Evolutionary conservation across 768 basidiomycete species (phyloP).

Genomic region (Paxillus ammoniavirescens): DNA sequence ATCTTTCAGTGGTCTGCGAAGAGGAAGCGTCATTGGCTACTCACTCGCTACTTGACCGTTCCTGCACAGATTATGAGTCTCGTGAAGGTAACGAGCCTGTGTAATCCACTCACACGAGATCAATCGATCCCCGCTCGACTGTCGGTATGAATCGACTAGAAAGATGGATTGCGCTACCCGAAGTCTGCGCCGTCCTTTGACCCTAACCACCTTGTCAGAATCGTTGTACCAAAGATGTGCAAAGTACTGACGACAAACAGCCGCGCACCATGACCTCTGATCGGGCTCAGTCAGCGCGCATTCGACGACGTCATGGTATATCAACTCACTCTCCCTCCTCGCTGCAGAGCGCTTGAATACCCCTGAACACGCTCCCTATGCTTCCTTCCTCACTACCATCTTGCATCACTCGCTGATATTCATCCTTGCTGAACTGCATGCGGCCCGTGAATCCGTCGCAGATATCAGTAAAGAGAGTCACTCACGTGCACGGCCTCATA

Average conservation of each 20-base stretch:
- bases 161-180: conserved; percentile 64
- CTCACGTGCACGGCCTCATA: conserved; percentile 82
- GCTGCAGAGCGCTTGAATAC: conserved; percentile 66
- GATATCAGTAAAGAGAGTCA: conserved; percentile 1
- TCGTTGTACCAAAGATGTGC: not conserved
- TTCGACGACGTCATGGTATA: not conserved
- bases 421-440: conserved; percentile 66
- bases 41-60: conserved; percentile 81
- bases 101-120: conserved; percentile 60
- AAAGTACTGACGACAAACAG: conserved; percentile 69
- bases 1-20: not conserved
- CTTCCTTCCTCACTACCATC: conserved; percentile 56
- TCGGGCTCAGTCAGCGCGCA: conserved; percentile 33
- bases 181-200: conserved; percentile 87
- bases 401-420: conserved; percentile 64
- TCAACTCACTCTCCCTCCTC: conserved; percentile 69
- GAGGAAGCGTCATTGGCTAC: conserved; percentile 14
- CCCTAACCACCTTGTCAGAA: conserved; percentile 46
- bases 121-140: conserved; percentile 90
- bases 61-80: conserved; percentile 34
- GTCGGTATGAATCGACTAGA: conserved; percentile 90
- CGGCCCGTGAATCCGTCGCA: not conserved
- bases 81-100: not conserved
- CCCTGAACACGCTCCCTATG: conserved; percentile 68
- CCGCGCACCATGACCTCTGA: conserved; percentile 51